Evolutionary conservation across 2,329 filamentous ascomycete genomes (phyloP).

Genomic region (Cordyceps fumosorosea): DNA sequence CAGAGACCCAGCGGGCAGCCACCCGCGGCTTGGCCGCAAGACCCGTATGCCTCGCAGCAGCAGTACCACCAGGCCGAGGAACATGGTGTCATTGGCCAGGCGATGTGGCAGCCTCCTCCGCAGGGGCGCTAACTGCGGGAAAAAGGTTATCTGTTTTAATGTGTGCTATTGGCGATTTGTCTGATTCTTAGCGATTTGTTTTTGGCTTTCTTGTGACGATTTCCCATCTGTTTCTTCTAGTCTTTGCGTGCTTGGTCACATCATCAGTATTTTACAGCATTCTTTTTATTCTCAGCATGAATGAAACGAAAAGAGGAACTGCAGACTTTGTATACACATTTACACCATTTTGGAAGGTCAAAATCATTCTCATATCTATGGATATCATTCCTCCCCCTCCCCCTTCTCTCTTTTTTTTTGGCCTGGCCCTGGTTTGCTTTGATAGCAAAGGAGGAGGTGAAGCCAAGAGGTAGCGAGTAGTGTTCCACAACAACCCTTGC

Average conservation of each 20-base stretch:
- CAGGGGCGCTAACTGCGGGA: background rate
- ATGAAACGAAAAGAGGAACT: too few species aligned
- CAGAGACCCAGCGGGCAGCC: conserved; percentile 4
- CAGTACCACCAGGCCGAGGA: conserved; percentile 6
- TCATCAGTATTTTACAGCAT: background rate
- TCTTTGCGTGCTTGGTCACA: background rate
- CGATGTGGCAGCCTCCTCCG: conserved; percentile 10
- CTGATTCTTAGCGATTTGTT: background rate
- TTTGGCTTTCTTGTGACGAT: background rate
- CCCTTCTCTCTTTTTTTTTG: too few species aligned
- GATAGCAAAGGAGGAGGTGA: too few species aligned
- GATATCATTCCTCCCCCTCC: too few species aligned
- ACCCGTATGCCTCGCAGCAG: conserved; percentile 2
- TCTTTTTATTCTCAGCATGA: background rate
- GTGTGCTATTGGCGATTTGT: background rate
- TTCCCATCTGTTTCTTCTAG: background rate
- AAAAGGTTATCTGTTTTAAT: background rate
- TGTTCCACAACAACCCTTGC: too few species aligned
- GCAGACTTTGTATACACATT: too few species aligned
- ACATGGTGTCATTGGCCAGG: conserved; percentile 13
- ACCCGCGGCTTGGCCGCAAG: background rate
- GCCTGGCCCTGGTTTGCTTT: too few species aligned
- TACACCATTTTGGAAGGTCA: too few species aligned
- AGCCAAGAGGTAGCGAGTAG: too few species aligned
- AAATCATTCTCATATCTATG: too few species aligned